phyloP scores from a whole-genome alignment of 2,329 filamentous ascomycete genomes.

The Samsoniella hepiali region DNA sequence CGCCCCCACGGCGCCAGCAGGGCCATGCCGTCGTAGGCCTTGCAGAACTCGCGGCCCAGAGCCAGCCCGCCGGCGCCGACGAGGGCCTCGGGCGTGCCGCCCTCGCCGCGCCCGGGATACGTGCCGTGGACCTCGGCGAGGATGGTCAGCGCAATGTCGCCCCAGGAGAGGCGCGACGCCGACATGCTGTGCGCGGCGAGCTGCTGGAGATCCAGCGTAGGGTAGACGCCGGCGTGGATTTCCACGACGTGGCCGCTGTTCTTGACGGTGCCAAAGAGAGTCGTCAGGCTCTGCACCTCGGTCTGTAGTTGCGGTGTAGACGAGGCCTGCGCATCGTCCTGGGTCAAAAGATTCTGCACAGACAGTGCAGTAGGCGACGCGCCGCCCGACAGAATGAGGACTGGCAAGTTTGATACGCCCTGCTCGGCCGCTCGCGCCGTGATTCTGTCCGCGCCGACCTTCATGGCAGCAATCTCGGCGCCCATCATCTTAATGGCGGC shows the following conservation, averaged over 20 bases:
- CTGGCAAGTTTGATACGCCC: slow-evolving; percentile 20
- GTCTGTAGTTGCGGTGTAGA: slow-evolving; percentile 21
- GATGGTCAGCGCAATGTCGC: slow-evolving; percentile 63
- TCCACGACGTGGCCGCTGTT: slow-evolving; percentile 52
- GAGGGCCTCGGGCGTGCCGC: slow-evolving; percentile 57
- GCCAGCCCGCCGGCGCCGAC: slow-evolving; percentile 67
- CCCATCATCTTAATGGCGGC: slow-evolving; percentile 32
- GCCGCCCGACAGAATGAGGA: slow-evolving; percentile 59
- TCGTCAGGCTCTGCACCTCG: slow-evolving; percentile 23
- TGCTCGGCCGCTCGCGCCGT: slow-evolving; percentile 21
- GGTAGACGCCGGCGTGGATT: slow-evolving; percentile 74
- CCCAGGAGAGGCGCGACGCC: slow-evolving; percentile 41
- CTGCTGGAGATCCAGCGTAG: slow-evolving; percentile 75
- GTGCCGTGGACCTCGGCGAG: slow-evolving; percentile 69
- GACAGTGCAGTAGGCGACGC: slow-evolving; percentile 66
- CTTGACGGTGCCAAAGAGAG: slow-evolving; percentile 28
- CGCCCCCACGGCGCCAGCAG: slow-evolving; percentile 58
- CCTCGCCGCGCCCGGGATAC: slow-evolving; percentile 57
- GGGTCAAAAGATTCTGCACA: slow-evolving; percentile 26
- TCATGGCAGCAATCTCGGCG: slow-evolving; percentile 31
- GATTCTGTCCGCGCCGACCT: slow-evolving; percentile 26
- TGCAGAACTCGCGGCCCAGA: slow-evolving; percentile 71
- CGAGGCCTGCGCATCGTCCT: slow-evolving; percentile 15
- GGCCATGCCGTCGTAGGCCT: slow-evolving; percentile 69
- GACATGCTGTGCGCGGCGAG: slow-evolving; percentile 64